These are phyloP conservation scores for Casuarina equisetifolia DNA, from an alignment of 306 rosid genomes.

Conservation along the genomic window DNA sequence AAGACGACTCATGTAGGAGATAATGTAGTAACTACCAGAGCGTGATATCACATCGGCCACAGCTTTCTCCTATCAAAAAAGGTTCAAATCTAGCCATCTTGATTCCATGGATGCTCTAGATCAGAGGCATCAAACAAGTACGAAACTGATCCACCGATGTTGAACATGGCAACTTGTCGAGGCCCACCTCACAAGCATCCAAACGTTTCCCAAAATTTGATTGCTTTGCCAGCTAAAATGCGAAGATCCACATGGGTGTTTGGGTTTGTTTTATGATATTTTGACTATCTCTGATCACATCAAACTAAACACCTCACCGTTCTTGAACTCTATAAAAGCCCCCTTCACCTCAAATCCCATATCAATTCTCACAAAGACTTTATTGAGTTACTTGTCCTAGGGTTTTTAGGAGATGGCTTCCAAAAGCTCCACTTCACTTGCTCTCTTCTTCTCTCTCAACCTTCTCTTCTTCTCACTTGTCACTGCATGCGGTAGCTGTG, in stretches of 20 bases:
- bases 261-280: background rate
- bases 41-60: slow-evolving; percentile 22
- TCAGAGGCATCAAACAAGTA: background rate
- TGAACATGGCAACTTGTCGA: slow-evolving; percentile 19
- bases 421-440: slow-evolving; percentile 51
- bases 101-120: background rate
- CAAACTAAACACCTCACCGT: slow-evolving; percentile 4
- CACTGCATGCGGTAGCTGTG: slow-evolving; percentile 47
- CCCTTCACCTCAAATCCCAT: background rate
- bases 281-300: background rate
- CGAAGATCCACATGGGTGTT: slow-evolving; percentile 34
- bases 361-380: background rate
- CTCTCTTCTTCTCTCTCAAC: slow-evolving; percentile 65
- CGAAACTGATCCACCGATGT: slow-evolving; percentile 1
- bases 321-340: slow-evolving; percentile 40
- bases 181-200: slow-evolving; percentile 33
- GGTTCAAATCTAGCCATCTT: background rate
- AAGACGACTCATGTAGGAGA: background rate
- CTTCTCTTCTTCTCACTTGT: slow-evolving; percentile 68
- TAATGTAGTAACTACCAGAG: background rate
- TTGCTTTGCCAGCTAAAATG: slow-evolving; percentile 49
- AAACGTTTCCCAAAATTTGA: slow-evolving; percentile 25
- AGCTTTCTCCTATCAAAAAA: background rate
- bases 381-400: background rate
- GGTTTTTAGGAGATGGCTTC: slow-evolving; percentile 51